Conservation (phyloP, 306 rosid genomes). For the Acacia acuminata region DNA sequence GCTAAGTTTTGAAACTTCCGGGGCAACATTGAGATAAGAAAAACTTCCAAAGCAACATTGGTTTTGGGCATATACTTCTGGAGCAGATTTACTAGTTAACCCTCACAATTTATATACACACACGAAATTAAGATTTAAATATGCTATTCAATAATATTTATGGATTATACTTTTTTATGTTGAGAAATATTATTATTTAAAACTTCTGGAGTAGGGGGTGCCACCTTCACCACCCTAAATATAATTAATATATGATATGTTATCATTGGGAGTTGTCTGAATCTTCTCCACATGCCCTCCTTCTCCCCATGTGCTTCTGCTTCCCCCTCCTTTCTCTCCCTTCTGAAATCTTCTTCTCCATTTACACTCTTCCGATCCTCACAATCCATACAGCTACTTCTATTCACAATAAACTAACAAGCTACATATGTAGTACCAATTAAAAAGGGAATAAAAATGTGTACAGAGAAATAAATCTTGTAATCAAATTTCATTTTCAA, state of each 20-base stretch:
- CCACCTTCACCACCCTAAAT: not conserved
- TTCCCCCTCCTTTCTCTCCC: not conserved
- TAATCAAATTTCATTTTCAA: not conserved
- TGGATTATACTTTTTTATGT: not conserved
- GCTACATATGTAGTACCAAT: too few species aligned
- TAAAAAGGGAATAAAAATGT: too few species aligned
- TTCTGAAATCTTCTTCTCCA: not conserved
- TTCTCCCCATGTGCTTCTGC: conserved; percentile 83
- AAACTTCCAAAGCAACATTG: too few species aligned
- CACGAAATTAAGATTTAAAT: not conserved
- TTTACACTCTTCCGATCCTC: not conserved
- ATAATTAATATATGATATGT: not conserved
- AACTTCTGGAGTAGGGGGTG: not conserved
- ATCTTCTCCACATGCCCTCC: conserved; percentile 80
- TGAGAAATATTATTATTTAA: not conserved
- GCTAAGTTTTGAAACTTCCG: too few species aligned
- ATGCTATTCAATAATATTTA: too few species aligned
- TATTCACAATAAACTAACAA: not conserved
- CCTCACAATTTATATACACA: too few species aligned
- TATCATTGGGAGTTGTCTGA: conserved; percentile 49
- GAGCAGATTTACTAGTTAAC: too few species aligned
- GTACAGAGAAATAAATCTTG: not conserved
- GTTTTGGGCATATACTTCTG: too few species aligned
- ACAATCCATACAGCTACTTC: not conserved
- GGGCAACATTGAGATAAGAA: too few species aligned